Percentiles rank a stretch among this genome's conserved stretches.
phyloP scores from a whole-genome alignment of 257 asterid genomes.

The Sherardia arvensis region DNA sequence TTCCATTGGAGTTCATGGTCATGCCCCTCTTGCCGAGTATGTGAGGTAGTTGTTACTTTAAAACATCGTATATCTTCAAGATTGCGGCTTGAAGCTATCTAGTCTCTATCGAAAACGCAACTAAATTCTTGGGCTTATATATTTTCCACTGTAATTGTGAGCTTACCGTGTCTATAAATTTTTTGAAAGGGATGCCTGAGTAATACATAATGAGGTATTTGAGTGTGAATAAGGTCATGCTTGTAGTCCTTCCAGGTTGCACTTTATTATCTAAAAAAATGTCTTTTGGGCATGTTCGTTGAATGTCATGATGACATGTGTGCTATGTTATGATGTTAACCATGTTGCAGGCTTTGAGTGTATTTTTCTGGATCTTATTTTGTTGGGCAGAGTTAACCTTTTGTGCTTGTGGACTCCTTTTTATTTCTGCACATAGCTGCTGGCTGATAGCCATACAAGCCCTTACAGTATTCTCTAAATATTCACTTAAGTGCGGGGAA shows the following conservation, averaged over 20 bases:
- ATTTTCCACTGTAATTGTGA: not conserved
- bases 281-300: not conserved
- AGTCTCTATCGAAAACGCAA: not conserved
- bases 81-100: not conserved
- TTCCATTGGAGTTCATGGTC: constrained; percentile 99
- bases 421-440: not conserved
- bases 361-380: not conserved
- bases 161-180: not conserved
- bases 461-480: no score
- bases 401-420: not conserved
- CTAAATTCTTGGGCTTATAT: not conserved
- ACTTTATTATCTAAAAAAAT: not conserved
- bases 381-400: not conserved
- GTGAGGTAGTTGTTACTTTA: constrained; percentile 59
- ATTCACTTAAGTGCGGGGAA: not conserved
- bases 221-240: not conserved
- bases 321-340: not conserved
- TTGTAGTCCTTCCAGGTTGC: not conserved
- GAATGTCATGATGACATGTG: not conserved
- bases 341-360: not conserved
- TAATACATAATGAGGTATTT: not conserved
- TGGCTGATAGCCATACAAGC: not conserved
- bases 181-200: not conserved
- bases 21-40: constrained; percentile 87
- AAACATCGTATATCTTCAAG: constrained; percentile 4